Evolutionary conservation across 768 basidiomycete genomes (phyloP).

Genomic region (Rhodotorula sphaerocarpa): DNA sequence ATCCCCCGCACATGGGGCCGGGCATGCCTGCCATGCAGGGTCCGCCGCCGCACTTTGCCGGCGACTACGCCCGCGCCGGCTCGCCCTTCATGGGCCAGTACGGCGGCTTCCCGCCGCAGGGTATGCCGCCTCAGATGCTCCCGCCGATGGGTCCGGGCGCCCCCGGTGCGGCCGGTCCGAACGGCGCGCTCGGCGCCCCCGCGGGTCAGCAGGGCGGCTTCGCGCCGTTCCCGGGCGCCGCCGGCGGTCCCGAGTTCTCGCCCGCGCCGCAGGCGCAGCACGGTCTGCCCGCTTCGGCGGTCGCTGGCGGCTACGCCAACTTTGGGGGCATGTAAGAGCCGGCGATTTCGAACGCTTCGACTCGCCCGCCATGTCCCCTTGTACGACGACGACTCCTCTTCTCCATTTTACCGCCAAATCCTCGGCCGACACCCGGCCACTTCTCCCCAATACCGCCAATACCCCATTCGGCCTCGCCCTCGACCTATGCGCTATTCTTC

Average conservation of each 20-base stretch:
- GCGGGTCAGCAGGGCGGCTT: constrained; percentile 1
- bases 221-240: constrained; percentile 12
- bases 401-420: too few relatives aligned
- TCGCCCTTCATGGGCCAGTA: constrained; percentile 14
- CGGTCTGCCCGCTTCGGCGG: not conserved
- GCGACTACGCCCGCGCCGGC: constrained; percentile 11
- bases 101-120: constrained; percentile 17
- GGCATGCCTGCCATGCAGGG: constrained; percentile 14
- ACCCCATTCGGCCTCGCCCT: too few relatives aligned
- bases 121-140: constrained; percentile 9
- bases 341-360: too few relatives aligned
- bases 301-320: constrained; percentile 10
- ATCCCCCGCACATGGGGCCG: constrained; percentile 3
- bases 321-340: constrained; percentile 15
- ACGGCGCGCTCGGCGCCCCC: constrained; percentile 2
- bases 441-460: too few relatives aligned
- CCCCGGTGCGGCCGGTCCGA: not conserved
- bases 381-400: too few relatives aligned
- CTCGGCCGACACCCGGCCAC: too few relatives aligned
- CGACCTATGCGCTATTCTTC: not conserved
- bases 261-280: constrained; percentile 15
- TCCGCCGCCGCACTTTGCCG: constrained; percentile 19
- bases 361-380: too few relatives aligned
- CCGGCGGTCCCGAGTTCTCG: constrained; percentile 3
- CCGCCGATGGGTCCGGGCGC: constrained; percentile 12